Base-by-base conservation (phyloP, 108 stramenopile species). In the Pelagomonas calceolata region DNA sequence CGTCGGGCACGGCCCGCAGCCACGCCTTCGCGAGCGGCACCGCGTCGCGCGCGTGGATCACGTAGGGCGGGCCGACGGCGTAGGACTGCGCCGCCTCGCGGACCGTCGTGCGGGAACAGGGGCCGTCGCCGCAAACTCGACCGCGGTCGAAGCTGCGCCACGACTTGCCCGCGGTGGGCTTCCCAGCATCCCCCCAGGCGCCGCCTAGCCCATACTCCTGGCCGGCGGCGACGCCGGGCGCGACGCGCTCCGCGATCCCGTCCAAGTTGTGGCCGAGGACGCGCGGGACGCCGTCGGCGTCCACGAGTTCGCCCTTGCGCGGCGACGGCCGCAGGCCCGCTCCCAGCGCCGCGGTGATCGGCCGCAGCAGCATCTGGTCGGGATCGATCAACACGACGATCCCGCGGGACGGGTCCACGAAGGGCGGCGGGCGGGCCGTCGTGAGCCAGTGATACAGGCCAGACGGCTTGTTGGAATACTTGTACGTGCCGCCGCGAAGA, bases 391-490 rank as follows among this genome's bases (percentile, higher is more conserved):
- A 16, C 14, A 70, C 81, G 30, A 82, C 63, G 66, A 80, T 71
- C 0, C 77, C 70, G 31, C 66, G 15, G 60, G 0, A 18, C 30
- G 34, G 36, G 15, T 60, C 21, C 21, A 1, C 0, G 26, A 60
- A 60, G 4, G 76, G 71, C 73, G 86, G 88, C 43, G 83, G 81
- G n/a, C 89, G 72, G 18, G 77, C 82, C 63, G 91, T 65, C 31
- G 80, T 74, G 71, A 95, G 73, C 86, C 85, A 96, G 71, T 94
- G 92, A 33, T 79, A 80, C 65, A 93, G 45, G 12, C 92, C 95
- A 51, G 78, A 90, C 0, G 95, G 95, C 74, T 96, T 96, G 82
- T 96, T 96, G 84, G 84, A 94, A 76, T 89, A 94, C 46, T 91
- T 88, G 82, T 88, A 93, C 36, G 71, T 74, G n/a, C n/a, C n/a